Percentiles rank a stretch among this genome's conserved stretches.
Evolutionary conservation across 1,139 yeast genomes (phyloP).

Genomic region (Meyerozyma smithsonii): DNA sequence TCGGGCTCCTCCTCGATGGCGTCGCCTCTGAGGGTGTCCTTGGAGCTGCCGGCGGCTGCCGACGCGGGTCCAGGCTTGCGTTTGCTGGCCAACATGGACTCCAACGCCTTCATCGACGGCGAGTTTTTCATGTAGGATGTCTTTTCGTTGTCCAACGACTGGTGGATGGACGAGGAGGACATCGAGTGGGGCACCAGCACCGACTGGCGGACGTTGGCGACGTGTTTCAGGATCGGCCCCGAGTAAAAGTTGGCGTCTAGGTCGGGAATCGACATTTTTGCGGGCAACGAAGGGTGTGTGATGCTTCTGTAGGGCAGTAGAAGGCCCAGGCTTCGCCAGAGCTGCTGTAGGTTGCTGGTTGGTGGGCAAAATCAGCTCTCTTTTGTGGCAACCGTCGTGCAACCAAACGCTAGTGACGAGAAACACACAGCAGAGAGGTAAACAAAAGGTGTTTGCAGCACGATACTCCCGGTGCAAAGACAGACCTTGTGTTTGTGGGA

Average conservation of each 20-base stretch:
- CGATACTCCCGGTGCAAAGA: no score
- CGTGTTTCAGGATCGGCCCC: slow-evolving; percentile 40
- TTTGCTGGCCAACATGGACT: slow-evolving; percentile 37
- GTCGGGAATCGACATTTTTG: slow-evolving; percentile 2
- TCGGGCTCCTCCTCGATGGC: slow-evolving; percentile 13
- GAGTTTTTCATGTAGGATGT: slow-evolving; percentile 49
- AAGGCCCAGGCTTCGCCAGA: no score
- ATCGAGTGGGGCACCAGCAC: slow-evolving; percentile 43
- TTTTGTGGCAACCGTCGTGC: no score
- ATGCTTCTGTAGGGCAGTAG: no score
- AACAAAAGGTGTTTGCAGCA: no score
- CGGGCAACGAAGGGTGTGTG: no score
- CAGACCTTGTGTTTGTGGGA: no score
- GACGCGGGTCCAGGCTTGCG: neutral
- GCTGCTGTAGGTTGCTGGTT: no score
- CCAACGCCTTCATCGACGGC: slow-evolving; percentile 53
- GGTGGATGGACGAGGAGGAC: slow-evolving; percentile 24
- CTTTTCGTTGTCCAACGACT: slow-evolving; percentile 13
- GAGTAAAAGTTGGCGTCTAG: slow-evolving; percentile 20
- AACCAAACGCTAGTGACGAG: no score
- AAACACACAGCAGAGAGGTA: no score
- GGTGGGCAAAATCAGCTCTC: no score
- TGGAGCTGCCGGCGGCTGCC: slow-evolving; percentile 1
- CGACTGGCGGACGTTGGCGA: slow-evolving; percentile 43
- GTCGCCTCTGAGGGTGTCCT: no score